Base-by-base conservation (phyloP, 306 rosid species). In the Vachellia pachyceras region DNA sequence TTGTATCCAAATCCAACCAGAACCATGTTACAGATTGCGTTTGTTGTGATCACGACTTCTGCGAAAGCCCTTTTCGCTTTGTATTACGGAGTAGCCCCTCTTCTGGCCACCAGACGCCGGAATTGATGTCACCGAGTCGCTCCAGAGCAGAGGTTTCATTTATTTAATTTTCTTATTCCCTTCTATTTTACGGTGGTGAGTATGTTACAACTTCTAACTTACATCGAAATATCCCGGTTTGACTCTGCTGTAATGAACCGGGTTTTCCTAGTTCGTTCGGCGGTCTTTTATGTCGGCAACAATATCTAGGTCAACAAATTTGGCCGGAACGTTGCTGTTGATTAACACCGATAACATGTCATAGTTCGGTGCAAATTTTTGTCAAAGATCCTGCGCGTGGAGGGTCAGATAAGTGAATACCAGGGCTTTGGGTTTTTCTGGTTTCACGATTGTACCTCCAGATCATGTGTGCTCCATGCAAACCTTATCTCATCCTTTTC, bases 51-150 rank as follows among this genome's bases (percentile, higher is more conserved):
- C 64, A 80, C 44, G 55, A 33, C 29, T 88, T 87, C 67, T 90
- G 90, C 33, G 86, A 88, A 52, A 95, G 97, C 82, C 96, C 99
- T 74, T 95, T 95, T 72, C 97, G 86, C 76, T 95, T 93, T 80
- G 90, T 87, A 69, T 90, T 95, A 68, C 89, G 90, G 81, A 57
- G 74, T 0, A 90, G 79, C 61, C 86, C 82, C 3, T 84, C 89
- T 22, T 65, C 91, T 76, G 90, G 93, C 69, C 77, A 55, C 84
- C 87, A 86, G 73, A 93, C 98, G 60, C 98, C 97, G 58, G 98
- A 93, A 40, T 82, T 91, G 35, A 1, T 81, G 2, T 89, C 94
- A 5, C 89, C 99, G 15, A 55, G 40, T 44, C 92, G 83, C 74
- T 85, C 52, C 69, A 74, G 41, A 74, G 83, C 79, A 57, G 82